Conservation (phyloP, 2,329 filamentous ascomycete genomes). For the Piedraia hortae region DNA sequence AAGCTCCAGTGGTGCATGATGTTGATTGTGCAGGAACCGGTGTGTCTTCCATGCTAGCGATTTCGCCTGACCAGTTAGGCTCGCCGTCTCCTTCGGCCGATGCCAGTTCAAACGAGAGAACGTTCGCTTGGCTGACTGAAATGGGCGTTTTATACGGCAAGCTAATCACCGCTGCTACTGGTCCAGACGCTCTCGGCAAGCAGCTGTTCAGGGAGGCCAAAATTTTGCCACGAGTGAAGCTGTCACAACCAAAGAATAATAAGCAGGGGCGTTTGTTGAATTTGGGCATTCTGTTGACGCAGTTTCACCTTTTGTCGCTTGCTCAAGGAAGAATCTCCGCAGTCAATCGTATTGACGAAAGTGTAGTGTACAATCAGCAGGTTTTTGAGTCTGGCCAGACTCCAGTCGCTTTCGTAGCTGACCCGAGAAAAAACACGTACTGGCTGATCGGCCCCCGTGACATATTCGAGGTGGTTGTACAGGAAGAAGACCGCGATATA, state of each 20-base stretch:
- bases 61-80: conserved; percentile 44
- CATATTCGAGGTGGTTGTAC: conserved; percentile 79
- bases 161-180: conserved; percentile 29
- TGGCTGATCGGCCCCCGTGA: conserved; percentile 84
- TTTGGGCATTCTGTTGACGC: conserved; percentile 65
- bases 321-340: conserved; percentile 62
- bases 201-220: conserved; percentile 57
- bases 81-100: conserved; percentile 13
- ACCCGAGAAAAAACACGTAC: conserved; percentile 85
- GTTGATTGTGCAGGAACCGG: conserved; percentile 27
- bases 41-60: conserved; percentile 37
- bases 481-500: conserved; percentile 71
- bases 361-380: conserved; percentile 63
- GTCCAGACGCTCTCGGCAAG: conserved; percentile 36
- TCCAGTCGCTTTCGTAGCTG: conserved; percentile 60
- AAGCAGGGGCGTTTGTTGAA: no score
- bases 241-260: conserved; percentile 49
- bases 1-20: conserved; percentile 54
- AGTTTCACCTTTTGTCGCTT: conserved; percentile 74
- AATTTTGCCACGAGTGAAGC: conserved; percentile 44
- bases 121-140: conserved; percentile 73
- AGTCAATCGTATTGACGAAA: conserved; percentile 63
- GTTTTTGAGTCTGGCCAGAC: conserved; percentile 57
- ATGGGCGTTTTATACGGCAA: conserved; percentile 76
- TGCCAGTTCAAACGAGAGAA: conserved; percentile 25